phyloP scores from a whole-genome alignment of 140 eudicot genomes.

The Cichorium intybus region DNA sequence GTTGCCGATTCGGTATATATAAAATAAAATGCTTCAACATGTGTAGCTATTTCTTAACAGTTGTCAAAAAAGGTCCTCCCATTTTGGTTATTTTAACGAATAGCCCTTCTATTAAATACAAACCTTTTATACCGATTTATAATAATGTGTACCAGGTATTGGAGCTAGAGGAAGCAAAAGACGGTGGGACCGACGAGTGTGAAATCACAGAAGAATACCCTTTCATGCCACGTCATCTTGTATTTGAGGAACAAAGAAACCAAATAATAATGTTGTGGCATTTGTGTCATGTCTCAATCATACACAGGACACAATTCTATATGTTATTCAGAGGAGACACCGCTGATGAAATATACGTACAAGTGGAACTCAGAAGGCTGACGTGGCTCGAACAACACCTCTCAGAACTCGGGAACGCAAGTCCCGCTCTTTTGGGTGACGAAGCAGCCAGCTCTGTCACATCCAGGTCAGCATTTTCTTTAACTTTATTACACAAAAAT shows the following conservation, averaged over 20 bases:
- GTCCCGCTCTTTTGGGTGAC: conserved; percentile 96
- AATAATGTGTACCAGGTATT: conserved; percentile 50
- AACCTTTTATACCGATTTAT: no score
- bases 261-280: conserved; percentile 94
- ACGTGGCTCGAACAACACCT: conserved; percentile 92
- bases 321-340: conserved; percentile 84
- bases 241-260: conserved; percentile 77
- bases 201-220: conserved; percentile 62
- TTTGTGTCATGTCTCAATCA: conserved; percentile 83
- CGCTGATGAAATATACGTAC: conserved; percentile 84
- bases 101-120: no score
- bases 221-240: conserved; percentile 53
- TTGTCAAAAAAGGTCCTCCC: no score
- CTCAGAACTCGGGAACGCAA: conserved; percentile 91
- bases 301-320: conserved; percentile 85
- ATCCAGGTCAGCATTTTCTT: conserved; percentile 53
- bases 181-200: conserved; percentile 41
- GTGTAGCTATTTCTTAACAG: no score
- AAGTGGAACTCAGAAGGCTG: conserved; percentile 86
- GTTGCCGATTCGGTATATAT: no score
- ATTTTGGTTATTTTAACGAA: no score
- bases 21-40: no score
- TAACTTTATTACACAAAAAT: background rate
- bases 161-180: conserved; percentile 79
- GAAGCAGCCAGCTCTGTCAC: conserved; percentile 80